phyloP scores from a whole-genome alignment of 257 asterid genomes.

The Lithospermum erythrorhizon region DNA sequence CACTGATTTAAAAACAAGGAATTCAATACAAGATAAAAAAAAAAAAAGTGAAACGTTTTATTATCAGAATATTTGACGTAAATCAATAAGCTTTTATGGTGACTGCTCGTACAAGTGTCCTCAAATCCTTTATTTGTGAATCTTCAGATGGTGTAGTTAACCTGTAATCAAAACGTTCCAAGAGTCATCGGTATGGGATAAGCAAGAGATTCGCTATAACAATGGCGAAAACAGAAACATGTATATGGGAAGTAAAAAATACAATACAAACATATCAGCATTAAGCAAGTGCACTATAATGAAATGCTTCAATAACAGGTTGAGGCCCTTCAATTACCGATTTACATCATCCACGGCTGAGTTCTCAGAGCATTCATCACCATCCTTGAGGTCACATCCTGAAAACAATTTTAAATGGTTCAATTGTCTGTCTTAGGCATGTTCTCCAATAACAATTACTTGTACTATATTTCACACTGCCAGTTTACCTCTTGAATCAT shows the following conservation, averaged over 20 bases:
- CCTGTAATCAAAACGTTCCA: constrained; percentile 22
- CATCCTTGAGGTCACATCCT: constrained; percentile 65
- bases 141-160: constrained; percentile 39
- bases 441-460: neutral
- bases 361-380: constrained; percentile 34
- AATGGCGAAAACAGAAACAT: too few relatives aligned
- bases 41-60: too few relatives aligned
- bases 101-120: constrained; percentile 41
- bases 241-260: too few relatives aligned
- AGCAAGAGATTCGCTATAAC: neutral
- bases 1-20: constrained; percentile 2
- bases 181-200: neutral
- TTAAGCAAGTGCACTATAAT: neutral
- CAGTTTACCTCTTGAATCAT: constrained; percentile 72
- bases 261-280: too few relatives aligned
- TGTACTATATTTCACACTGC: neutral
- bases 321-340: constrained; percentile 34
- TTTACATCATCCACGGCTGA: constrained; percentile 47
- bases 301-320: neutral
- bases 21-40: neutral
- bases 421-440: neutral
- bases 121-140: constrained; percentile 53
- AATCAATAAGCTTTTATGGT: constrained; percentile 26
- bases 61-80: too few relatives aligned
- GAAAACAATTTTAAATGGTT: constrained; percentile 17